Conservation (phyloP, 805 yeast species). For the Yamadazyma philogaea region DNA sequence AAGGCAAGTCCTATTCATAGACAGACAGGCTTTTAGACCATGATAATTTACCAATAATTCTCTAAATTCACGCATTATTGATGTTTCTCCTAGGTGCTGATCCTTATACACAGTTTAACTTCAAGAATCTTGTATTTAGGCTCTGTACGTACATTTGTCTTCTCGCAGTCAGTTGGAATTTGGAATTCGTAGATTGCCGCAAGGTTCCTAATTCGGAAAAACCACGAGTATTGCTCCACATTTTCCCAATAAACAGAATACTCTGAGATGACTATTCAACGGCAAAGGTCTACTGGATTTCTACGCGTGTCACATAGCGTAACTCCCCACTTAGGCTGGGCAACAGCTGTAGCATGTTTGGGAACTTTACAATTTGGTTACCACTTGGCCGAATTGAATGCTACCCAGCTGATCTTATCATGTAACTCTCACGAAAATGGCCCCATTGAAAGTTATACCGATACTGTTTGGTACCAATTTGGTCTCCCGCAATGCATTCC, state of each 20-base stretch:
- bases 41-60: too few relatives aligned
- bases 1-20: background rate
- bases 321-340: constrained; percentile 32
- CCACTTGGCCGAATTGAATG: constrained; percentile 39
- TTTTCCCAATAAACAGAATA: background rate
- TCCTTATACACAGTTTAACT: too few relatives aligned
- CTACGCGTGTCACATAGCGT: constrained; percentile 18
- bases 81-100: too few relatives aligned
- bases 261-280: background rate
- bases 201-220: background rate
- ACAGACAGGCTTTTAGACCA: background rate
- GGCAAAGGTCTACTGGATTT: constrained; percentile 12
- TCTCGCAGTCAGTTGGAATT: background rate
- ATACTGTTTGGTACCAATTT: constrained; percentile 25
- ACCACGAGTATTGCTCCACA: background rate
- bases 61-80: too few relatives aligned
- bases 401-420: constrained; percentile 28
- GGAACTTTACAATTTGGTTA: constrained; percentile 40
- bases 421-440: constrained; percentile 22
- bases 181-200: background rate
- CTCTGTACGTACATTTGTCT: background rate
- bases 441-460: constrained; percentile 20
- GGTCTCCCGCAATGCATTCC: constrained; percentile 28
- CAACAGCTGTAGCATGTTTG: constrained; percentile 31
- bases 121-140: too few relatives aligned